Evolutionary conservation across 2,329 filamentous ascomycete genomes (phyloP).

Genomic region (Colletotrichum eleusines): DNA sequence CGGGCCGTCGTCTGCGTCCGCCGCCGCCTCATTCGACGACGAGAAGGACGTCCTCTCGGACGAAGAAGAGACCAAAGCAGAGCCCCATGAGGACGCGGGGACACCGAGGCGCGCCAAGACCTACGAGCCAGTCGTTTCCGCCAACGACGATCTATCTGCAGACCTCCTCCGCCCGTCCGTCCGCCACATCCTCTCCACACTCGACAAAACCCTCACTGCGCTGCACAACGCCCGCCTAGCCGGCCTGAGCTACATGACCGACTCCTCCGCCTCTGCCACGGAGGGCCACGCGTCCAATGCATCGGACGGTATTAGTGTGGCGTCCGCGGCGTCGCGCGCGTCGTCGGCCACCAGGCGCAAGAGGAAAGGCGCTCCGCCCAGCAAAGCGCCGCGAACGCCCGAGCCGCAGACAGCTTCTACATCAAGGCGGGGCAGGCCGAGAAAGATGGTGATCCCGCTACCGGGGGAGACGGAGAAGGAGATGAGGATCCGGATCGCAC

Average conservation of each 20-base stretch:
- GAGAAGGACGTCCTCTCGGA: conserved; percentile 1
- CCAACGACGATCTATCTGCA: conserved; percentile 78
- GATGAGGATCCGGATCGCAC: conserved; percentile 61
- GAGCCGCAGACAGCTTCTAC: conserved; percentile 11
- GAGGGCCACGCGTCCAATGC: conserved; percentile 50
- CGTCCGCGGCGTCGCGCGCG: conserved; percentile 30
- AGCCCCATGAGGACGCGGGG: not conserved
- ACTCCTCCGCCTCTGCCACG: conserved; percentile 52
- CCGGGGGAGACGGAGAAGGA: conserved; percentile 61
- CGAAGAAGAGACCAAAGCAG: not conserved
- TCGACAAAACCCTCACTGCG: conserved; percentile 77
- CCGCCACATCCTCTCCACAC: conserved; percentile 74
- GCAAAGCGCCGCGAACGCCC: conserved; percentile 37
- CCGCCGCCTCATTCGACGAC: conserved; percentile 14
- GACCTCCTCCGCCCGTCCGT: conserved; percentile 75
- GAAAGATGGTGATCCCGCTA: conserved; percentile 53
- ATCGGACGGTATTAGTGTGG: conserved; percentile 24
- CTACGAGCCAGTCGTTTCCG: conserved; percentile 67
- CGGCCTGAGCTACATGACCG: conserved; percentile 57
- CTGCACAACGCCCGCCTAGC: conserved; percentile 76
- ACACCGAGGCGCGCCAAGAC: conserved; percentile 41
- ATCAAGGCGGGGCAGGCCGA: conserved; percentile 54
- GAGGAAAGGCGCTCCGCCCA: conserved; percentile 16
- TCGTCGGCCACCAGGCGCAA: not conserved
- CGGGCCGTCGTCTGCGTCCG: conserved; percentile 12